Percentiles rank a stretch among this genome's conserved stretches.
Evolutionary conservation across 768 basidiomycete species (phyloP).

Genomic region (Boletellus emodensis): DNA sequence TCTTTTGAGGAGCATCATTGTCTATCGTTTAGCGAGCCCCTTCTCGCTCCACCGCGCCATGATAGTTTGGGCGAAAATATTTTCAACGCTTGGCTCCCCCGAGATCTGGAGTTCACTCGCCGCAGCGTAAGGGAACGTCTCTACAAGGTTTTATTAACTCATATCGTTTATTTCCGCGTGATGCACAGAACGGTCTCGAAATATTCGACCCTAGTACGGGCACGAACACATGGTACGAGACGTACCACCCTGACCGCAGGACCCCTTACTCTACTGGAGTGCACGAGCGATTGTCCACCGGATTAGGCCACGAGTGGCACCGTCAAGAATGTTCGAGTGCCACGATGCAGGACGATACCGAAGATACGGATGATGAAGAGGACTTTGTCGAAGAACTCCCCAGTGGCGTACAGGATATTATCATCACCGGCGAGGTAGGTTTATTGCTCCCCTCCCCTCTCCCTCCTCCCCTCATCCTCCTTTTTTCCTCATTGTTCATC

Average conservation of each 20-base stretch:
- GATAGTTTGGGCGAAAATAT: conserved; percentile 40
- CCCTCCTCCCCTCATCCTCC: neutral
- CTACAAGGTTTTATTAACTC: neutral
- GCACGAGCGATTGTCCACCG: conserved; percentile 24
- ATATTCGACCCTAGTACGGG: conserved; percentile 40
- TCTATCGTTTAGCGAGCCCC: conserved; percentile 34
- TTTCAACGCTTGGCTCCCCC: conserved; percentile 48
- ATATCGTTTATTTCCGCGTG: conserved; percentile 10
- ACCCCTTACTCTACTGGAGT: conserved; percentile 36
- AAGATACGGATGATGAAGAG: conserved; percentile 36
- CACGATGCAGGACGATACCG: conserved; percentile 20
- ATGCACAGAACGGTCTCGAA: conserved; percentile 38
- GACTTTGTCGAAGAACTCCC: conserved; percentile 35
- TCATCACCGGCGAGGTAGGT: conserved; percentile 49
- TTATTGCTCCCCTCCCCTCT: neutral
- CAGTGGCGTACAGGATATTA: conserved; percentile 47
- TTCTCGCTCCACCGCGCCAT: conserved; percentile 33
- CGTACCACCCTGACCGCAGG: conserved; percentile 37
- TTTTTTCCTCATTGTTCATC: neutral
- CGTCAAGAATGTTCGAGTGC: conserved; percentile 19
- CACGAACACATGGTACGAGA: conserved; percentile 42
- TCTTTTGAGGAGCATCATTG: conserved; percentile 47
- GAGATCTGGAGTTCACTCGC: conserved; percentile 31
- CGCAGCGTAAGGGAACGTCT: conserved; percentile 28
- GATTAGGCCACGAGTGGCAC: conserved; percentile 21